phyloP scores from a whole-genome alignment of 179 eudicot genomes.

The Heliamphora pulchella region DNA sequence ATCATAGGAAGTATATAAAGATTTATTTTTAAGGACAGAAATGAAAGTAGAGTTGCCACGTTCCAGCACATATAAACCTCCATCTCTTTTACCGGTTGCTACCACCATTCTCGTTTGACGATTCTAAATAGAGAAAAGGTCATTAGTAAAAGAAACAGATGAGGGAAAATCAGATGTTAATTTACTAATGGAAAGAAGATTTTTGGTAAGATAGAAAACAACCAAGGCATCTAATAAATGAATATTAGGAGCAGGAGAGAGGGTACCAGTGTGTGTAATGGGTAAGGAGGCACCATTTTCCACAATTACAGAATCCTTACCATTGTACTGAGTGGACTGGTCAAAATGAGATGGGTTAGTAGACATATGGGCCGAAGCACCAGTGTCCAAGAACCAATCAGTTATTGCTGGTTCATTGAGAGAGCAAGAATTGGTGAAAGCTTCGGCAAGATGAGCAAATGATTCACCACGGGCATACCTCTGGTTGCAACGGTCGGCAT shows the following conservation, averaged over 20 bases:
- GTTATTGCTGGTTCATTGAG: no score
- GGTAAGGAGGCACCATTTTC: background rate
- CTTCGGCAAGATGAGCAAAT: background rate
- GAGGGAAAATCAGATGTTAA: slow-evolving; percentile 10
- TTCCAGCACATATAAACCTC: slow-evolving; percentile 9
- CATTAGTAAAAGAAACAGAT: background rate
- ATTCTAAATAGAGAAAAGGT: background rate
- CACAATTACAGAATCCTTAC: background rate
- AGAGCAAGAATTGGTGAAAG: background rate
- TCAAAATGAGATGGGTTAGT: background rate
- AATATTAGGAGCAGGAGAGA: background rate
- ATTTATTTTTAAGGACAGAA: background rate
- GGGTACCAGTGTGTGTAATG: background rate
- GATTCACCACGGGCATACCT: background rate
- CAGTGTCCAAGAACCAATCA: background rate
- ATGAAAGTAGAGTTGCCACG: background rate
- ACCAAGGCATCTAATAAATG: slow-evolving; percentile 9
- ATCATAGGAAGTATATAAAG: slow-evolving; percentile 1
- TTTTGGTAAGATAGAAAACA: slow-evolving; percentile 10
- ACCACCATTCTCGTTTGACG: background rate
- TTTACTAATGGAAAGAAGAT: slow-evolving; percentile 8
- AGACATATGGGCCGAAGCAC: background rate
- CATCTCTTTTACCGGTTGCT: slow-evolving; percentile 6
- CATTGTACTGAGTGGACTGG: background rate
- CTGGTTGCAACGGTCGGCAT: background rate